phyloP scores from a whole-genome alignment of 495 filamentous ascomycete species.

The Penicillium diatomitis region DNA sequence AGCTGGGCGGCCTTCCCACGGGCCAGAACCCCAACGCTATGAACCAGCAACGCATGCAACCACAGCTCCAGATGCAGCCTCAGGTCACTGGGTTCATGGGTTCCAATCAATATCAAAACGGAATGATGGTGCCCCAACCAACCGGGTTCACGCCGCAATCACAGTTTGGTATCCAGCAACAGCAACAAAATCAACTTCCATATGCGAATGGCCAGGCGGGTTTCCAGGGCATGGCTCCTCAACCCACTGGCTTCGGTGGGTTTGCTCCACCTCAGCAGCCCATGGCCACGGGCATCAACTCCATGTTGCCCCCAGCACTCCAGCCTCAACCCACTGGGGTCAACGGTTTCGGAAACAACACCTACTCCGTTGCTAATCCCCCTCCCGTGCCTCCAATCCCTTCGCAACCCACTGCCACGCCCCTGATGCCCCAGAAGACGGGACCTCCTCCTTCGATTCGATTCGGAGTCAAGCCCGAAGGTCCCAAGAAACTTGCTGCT shows the following conservation, averaged over 20 bases:
- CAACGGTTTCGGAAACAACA: slow-evolving; percentile 43
- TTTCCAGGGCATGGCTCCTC: slow-evolving; percentile 52
- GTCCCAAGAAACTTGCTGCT: slow-evolving; percentile 65
- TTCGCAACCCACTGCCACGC: slow-evolving; percentile 43
- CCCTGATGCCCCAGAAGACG: slow-evolving; percentile 79
- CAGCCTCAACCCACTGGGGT: slow-evolving; percentile 47
- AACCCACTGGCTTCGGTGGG: slow-evolving; percentile 56
- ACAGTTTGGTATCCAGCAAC: slow-evolving; percentile 45
- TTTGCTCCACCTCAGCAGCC: slow-evolving; percentile 39
- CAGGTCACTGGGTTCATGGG: slow-evolving; percentile 52
- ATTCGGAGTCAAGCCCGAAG: slow-evolving; percentile 67
- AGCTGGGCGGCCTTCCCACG: slow-evolving; percentile 46
- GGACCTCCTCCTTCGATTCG: slow-evolving; percentile 84
- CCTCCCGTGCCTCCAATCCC: slow-evolving; percentile 37
- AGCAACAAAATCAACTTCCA: slow-evolving; percentile 21
- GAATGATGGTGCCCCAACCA: slow-evolving; percentile 40
- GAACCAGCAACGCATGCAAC: slow-evolving; percentile 53
- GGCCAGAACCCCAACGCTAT: slow-evolving; percentile 71
- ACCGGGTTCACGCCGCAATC: slow-evolving; percentile 44
- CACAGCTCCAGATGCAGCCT: slow-evolving; percentile 41
- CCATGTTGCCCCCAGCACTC: slow-evolving; percentile 32
- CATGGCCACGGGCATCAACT: slow-evolving; percentile 42
- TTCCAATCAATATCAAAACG: slow-evolving; percentile 38
- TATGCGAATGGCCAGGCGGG: slow-evolving; percentile 16
- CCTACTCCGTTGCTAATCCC: slow-evolving; percentile 27